Evolutionary conservation across 2,329 filamentous ascomycete genomes (phyloP).

Genomic region (Hypocrella siamensis): DNA sequence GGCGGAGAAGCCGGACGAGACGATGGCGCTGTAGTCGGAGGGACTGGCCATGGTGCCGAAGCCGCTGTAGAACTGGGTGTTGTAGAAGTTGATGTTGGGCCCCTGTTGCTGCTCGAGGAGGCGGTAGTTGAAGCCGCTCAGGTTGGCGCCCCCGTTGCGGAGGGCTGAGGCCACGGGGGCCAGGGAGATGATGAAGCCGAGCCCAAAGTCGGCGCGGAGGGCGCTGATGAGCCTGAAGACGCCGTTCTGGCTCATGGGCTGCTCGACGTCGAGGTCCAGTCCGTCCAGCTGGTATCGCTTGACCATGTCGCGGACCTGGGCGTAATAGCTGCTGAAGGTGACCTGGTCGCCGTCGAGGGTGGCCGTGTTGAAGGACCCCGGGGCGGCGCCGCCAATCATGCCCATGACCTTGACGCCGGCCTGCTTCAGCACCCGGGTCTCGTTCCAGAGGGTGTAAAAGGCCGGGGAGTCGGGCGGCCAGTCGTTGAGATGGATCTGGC

Average conservation of each 20-base stretch:
- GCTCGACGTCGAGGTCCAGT: conserved; percentile 63
- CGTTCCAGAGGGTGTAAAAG: conserved; percentile 60
- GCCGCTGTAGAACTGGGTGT: conserved; percentile 78
- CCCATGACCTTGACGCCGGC: conserved; percentile 62
- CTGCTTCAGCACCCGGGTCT: conserved; percentile 53
- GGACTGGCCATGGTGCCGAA: conserved; percentile 44
- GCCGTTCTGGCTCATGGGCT: conserved; percentile 50
- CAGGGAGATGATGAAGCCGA: conserved; percentile 56
- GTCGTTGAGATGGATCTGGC: conserved; percentile 62
- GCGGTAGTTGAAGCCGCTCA: conserved; percentile 67
- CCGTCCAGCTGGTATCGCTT: conserved; percentile 45
- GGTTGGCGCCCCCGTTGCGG: conserved; percentile 34
- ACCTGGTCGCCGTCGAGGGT: conserved; percentile 36
- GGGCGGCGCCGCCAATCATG: conserved; percentile 72
- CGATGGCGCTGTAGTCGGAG: conserved; percentile 25
- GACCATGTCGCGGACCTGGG: conserved; percentile 48
- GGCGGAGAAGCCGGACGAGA: conserved; percentile 50
- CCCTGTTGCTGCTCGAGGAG: conserved; percentile 50
- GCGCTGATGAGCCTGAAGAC: conserved; percentile 48
- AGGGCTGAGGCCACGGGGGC: conserved; percentile 64
- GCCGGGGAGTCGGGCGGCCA: conserved; percentile 46
- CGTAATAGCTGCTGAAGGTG: conserved; percentile 57
- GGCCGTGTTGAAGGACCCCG: conserved; percentile 43
- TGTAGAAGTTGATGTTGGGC: conserved; percentile 61
- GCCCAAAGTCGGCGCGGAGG: conserved; percentile 52